Base-by-base conservation (phyloP, 805 yeast species). In the Martiniozyma abietophila region DNA sequence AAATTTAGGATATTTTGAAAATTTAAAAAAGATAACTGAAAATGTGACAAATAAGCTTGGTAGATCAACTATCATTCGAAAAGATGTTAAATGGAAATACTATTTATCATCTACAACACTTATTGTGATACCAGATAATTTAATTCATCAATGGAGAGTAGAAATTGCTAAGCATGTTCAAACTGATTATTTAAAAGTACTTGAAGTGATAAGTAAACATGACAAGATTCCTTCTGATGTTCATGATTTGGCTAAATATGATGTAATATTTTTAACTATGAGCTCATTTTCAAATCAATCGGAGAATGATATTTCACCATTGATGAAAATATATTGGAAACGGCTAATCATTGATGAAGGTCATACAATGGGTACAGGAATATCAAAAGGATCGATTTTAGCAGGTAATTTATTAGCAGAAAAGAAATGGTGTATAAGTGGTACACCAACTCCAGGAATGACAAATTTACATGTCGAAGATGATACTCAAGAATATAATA, bases 331-430 rank as follows among this genome's bases (percentile, higher is more conserved):
- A 1, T 72, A 67, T 43, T 79, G 86, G 85, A 79, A 79, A 47
- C 48, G 86, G 16, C 55, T 79, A 20, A 75, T 80, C 12, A 71
- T 80, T n/a, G 88, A 79, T 50, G 88, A 79, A 51, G 86, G 86
- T 0, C 86, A 79, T 50, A 65, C 76, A 18, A 65, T 78, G 69
- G 65, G 62, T 39, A 64, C 77, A 6, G 66, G 65, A 36, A 50
- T 64, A 2, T 64, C 81, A 0, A 59, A 69, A 32, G 64, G 71
- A 0, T 76, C 71, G 6, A 47, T 53, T 7, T 48, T 73, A 22
- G 74, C 81, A 14, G 61, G 60, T 22, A 54, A 59, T 16, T 47
- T 80, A 29, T 51, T 55, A 31, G 69, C 71, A 7, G 88, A 79
- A 46, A 61, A 84, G 32, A 64, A 71, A 40, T 79, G 88, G 88